Base-by-base conservation (phyloP, 164 flowering plant genomes). In the Vitis labrusca region DNA sequence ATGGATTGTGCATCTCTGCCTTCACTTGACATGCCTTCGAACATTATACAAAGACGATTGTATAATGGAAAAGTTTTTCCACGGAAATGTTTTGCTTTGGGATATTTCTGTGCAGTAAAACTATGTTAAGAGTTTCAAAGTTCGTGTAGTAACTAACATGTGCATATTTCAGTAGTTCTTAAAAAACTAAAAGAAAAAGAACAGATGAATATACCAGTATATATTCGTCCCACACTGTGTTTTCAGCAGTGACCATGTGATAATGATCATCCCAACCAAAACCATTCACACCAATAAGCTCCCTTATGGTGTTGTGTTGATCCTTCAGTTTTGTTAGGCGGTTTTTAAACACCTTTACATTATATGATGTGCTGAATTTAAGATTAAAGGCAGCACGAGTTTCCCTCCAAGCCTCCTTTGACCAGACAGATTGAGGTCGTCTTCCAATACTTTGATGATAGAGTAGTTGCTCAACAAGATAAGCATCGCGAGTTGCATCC, bases 321-420 rank as follows among this genome's bases (percentile, higher is more conserved):
- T 55, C 58, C 58, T 55, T 55, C 16, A 55, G 58, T 9, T 55
- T 55, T n/a, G 58, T 55, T 55, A 55, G 23, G 23, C 23, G 58
- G 58, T 55, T 55, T 19, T 55, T 55, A 55, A 55, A 16, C 15
- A 55, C 58, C 58, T 55, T 55, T 55, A 55, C 58, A 55, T 55
- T 55, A 55, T 55, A 55, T 15, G 58, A 55, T 55, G 58, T 55
- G 19, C 58, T 3, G 9, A 55, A 15, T 55, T 15, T 55, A 15
- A 55, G 58, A 55, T 55, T 55, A 55, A 55, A 55, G 23, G 58
- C 58, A 55, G 58, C 58, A n/a, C 58, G 23, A 55, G 58, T 55
- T 55, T 16, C 58, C 58, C 58, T 16, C 58, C 17, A 55, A 55
- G 58, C 58, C 58, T 55, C 58, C 58, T 16, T 51, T 51, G 54